These are phyloP conservation scores for Trametes villosa DNA, from an alignment of 768 basidiomycete species.

Conservation along the genomic window DNA sequence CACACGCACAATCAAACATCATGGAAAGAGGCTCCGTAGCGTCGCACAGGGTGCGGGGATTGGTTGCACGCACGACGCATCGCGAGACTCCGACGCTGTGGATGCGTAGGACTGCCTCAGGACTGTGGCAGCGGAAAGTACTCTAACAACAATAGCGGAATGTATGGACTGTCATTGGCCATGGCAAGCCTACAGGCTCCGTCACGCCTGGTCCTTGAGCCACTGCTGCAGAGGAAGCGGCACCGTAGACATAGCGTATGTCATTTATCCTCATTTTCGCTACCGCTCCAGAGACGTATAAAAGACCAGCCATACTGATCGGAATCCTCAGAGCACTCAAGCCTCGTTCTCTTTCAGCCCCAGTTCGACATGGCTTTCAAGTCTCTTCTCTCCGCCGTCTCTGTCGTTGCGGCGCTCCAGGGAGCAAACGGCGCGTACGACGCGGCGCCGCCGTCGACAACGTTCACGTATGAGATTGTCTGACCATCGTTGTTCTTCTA, in stretches of 20 bases:
- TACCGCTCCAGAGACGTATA: conserved; percentile 3
- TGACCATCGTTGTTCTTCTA: conserved; percentile 3
- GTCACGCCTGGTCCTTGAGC: conserved; percentile 5
- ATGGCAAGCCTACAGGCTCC: neutral
- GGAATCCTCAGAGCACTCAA: conserved; percentile 15
- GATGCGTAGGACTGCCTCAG: neutral
- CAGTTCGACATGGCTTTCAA: conserved; percentile 30
- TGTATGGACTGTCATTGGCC: conserved; percentile 3
- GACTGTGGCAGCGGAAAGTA: neutral
- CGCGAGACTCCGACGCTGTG: conserved; percentile 12
- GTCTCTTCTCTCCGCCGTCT: conserved; percentile 23
- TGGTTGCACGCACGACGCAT: neutral
- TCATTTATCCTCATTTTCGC: neutral
- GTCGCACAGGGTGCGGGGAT: neutral
- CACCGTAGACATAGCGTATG: neutral
- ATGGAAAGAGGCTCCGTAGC: neutral
- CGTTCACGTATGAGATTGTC: neutral
- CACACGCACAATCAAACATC: neutral
- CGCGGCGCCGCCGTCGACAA: neutral
- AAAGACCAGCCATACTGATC: neutral
- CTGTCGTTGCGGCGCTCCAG: conserved; percentile 26
- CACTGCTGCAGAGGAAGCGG: neutral
- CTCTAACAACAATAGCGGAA: neutral
- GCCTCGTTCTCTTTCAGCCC: conserved; percentile 1
- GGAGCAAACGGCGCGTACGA: conserved; percentile 22